Evolutionary conservation across 164 flowering plant species (phyloP).

Genomic region (Buxus sempervirens): DNA sequence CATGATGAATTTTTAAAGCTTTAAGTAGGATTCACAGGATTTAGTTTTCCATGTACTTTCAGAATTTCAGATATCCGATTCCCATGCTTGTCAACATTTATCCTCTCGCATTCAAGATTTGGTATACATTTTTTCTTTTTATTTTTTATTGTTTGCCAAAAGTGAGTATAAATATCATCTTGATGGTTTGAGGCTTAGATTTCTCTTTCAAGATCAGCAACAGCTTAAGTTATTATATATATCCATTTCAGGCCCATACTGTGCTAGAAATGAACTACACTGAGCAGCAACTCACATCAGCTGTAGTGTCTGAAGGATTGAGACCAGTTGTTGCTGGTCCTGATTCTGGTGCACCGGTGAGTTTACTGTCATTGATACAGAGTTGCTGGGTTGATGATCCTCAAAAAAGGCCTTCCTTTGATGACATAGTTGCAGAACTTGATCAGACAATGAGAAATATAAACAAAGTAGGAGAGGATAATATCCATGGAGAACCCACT

Average conservation of each 20-base stretch:
- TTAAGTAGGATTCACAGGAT: background rate
- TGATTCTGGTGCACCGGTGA: constrained; percentile 49
- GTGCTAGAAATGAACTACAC: constrained; percentile 96
- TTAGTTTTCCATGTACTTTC: background rate
- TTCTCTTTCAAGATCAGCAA: background rate
- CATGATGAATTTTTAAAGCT: background rate
- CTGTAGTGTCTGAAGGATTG: constrained; percentile 77
- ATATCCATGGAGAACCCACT: constrained; percentile 17
- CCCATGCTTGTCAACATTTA: background rate
- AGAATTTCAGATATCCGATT: background rate
- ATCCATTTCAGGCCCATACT: constrained; percentile 77
- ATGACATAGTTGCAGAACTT: constrained; percentile 61
- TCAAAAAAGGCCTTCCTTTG: constrained; percentile 69
- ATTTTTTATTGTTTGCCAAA: background rate
- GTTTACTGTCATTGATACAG: constrained; percentile 56
- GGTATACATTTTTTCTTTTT: too few species aligned
- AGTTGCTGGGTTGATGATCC: constrained; percentile 84
- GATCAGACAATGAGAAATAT: constrained; percentile 32
- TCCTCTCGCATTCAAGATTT: background rate
- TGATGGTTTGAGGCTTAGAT: background rate
- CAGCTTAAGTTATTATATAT: background rate
- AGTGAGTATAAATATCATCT: background rate
- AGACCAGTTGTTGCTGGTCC: constrained; percentile 70
- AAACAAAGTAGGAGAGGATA: constrained; percentile 19
- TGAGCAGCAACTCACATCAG: constrained; percentile 93